Base-by-base conservation (phyloP, 2,329 filamentous ascomycete species). In the Trichoderma simmonsii region DNA sequence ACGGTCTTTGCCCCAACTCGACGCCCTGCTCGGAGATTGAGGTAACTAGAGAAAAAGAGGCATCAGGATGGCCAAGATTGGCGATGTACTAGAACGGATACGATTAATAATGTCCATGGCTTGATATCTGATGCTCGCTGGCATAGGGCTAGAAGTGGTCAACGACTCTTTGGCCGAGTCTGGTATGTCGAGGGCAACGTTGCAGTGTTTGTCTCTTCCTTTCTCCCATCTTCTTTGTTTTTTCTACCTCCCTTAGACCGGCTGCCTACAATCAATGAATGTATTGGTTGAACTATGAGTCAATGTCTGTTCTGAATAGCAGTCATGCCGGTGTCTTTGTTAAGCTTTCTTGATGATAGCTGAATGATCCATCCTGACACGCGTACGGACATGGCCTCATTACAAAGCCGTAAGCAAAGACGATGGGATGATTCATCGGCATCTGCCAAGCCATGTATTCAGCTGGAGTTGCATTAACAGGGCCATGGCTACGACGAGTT, bases 391-490 rank as follows among this genome's bases (percentile, higher is more conserved):
- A 60, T 15, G 26, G 34, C 26, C 21, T 59, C 65, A 57, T 68
- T 59, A 59, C 65, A 18, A 68, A 68, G 65, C 51, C 6, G 65
- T 68, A 43, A 68, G 65, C 65, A 68, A 39, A 54, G 54, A 68
- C 57, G 36, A 48, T 18, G 36, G 18, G 24, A 21, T 68, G 56
- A 43, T 68, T 59, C 65, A 68, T 60, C 56, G 54, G 56, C 65
- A 68, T 60, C 56, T 26, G 65, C 24, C 65, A 48, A 21, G 26
- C 36, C 65, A 32, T 30, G n/a, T 28, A 30, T 54, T 70, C 66
- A 70, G 66, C 66, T 62, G 39, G 14, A 24, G 21, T 62, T 34
- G 57, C 30, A 62, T 62, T 39, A 34, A 61, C 30, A 48, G 6
- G 39, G 21, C 12, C 39, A 62, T 34, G 57, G 57, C 26, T 51